Evolutionary conservation across 2,329 filamentous ascomycete species (phyloP).

Genomic region (Teratosphaeriaceae sp.): DNA sequence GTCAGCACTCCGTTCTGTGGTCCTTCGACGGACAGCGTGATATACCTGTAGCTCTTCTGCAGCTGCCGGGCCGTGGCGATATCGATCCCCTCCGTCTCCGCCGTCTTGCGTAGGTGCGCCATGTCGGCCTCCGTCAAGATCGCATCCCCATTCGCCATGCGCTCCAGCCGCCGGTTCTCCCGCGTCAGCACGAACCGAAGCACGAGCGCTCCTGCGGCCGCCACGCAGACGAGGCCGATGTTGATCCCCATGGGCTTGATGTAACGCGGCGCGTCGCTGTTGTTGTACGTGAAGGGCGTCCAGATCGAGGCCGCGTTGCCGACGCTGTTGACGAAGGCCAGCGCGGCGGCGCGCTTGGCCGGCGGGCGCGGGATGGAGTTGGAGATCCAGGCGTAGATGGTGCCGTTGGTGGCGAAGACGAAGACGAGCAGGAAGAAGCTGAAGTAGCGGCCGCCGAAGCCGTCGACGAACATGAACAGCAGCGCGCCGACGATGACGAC

Average conservation of each 20-base stretch:
- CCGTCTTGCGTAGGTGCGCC: constrained; percentile 40
- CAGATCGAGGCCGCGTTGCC: constrained; percentile 63
- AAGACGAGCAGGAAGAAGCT: constrained; percentile 50
- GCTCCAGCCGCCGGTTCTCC: constrained; percentile 46
- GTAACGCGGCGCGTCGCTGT: constrained; percentile 21
- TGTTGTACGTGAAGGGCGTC: constrained; percentile 35
- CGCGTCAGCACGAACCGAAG: constrained; percentile 26
- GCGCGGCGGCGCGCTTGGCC: constrained; percentile 63
- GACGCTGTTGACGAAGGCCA: constrained; percentile 71
- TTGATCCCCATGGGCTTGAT: constrained; percentile 29
- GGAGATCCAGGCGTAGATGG: constrained; percentile 66
- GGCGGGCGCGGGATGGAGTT: constrained; percentile 70
- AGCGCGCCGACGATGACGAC: constrained; percentile 46
- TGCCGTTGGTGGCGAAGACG: constrained; percentile 50
- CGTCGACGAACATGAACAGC: constrained; percentile 47
- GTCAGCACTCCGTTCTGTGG: no score
- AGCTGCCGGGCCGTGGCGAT: constrained; percentile 43
- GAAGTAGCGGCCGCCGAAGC: constrained; percentile 50
- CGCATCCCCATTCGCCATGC: constrained; percentile 44
- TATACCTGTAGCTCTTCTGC: constrained; percentile 51
- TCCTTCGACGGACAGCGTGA: no score
- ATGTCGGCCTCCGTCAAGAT: constrained; percentile 43
- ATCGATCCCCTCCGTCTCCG: constrained; percentile 46
- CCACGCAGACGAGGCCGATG: constrained; percentile 23
- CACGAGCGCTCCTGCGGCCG: constrained; percentile 22